Percentiles rank a stretch among this genome's conserved stretches.
Conservation (phyloP, 1,139 yeast species). For the Dujonia santamariae region DNA sequence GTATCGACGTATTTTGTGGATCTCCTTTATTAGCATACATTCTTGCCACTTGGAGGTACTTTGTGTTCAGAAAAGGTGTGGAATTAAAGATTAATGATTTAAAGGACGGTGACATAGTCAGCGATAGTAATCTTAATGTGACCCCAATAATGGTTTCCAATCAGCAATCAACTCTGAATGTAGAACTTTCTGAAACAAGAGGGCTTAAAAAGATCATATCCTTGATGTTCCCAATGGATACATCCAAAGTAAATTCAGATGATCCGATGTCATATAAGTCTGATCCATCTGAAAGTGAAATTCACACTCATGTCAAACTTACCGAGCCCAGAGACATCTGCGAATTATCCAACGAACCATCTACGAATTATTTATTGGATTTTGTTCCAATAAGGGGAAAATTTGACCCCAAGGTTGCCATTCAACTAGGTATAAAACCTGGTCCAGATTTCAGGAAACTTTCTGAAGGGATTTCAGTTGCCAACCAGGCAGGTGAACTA, state of each 20-base stretch:
- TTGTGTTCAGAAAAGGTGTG: slow-evolving; percentile 81
- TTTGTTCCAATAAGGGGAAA: slow-evolving; percentile 74
- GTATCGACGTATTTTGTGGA: slow-evolving; percentile 36
- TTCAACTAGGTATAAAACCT: slow-evolving; percentile 63
- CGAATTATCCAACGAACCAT: slow-evolving; percentile 19
- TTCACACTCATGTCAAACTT: slow-evolving; percentile 42
- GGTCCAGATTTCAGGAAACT: slow-evolving; percentile 59
- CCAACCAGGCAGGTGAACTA: slow-evolving; percentile 54
- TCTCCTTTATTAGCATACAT: slow-evolving; percentile 47
- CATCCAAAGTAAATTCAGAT: slow-evolving; percentile 30
- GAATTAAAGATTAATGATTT: slow-evolving; percentile 43
- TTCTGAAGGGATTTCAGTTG: slow-evolving; percentile 58
- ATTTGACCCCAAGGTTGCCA: slow-evolving; percentile 67
- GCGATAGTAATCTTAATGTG: slow-evolving; percentile 53
- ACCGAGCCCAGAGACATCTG: slow-evolving; percentile 21
- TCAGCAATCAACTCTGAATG: slow-evolving; percentile 36
- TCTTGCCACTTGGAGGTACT: slow-evolving; percentile 80
- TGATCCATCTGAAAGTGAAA: slow-evolving; percentile 38
- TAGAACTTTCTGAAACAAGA: slow-evolving; percentile 11
- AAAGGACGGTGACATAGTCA: slow-evolving; percentile 31
- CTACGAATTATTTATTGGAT: slow-evolving; percentile 59
- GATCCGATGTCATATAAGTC: slow-evolving; percentile 39
- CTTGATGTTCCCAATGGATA: slow-evolving; percentile 51
- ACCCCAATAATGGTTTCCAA: too few relatives aligned
- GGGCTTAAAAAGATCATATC: slow-evolving; percentile 31